Base-by-base conservation (phyloP, 768 basidiomycete species). In the Mycena maculata region DNA sequence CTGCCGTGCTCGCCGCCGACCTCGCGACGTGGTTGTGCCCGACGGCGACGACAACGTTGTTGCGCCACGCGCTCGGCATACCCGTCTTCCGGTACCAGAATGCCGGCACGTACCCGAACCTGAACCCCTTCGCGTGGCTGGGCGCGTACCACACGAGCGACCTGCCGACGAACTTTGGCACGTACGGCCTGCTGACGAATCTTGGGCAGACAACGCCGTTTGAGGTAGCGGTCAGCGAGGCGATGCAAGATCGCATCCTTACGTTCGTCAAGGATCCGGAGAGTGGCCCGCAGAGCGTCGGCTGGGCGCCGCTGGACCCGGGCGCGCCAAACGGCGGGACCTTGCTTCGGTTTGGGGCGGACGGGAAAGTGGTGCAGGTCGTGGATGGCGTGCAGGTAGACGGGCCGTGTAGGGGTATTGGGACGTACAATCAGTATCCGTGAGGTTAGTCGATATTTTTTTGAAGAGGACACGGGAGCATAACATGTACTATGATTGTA, bases 1-100 rank as follows among this genome's bases (percentile, higher is more conserved):
- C 55, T 11, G 28, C 55, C 6, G n/a, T n/a, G n/a, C 28, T 57
- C 41, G 22, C n/a, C 25, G 55, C 55, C 42, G 27, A 27, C 23
- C 41, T 44, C 42, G 27, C 44, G 31, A 16, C 27, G 30, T 15
- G 27, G 18, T 31, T 57, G 41, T 57, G 55, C 44, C 10, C 18
- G 28, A 57, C 27, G 16, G 20, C 22, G 28, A 57, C 30, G 28
- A 31, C 55, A n/a, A 57, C 55, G 28, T 22, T 57, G 41, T 31
- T 27, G 25, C 55, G 55, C 23, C 44, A 57, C 42, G 23, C 7
- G 42, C 28, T 45, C 28, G 42, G 55, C 8, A 23, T 57, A 23
- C 55, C 55, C 55, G 55, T 57, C 55, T 57, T 57, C 42, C 55
- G 55, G 28, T 57, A 27, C 42, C 55, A 57, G 55, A 22, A 57